Evolutionary conservation across 139 green algal genomes (phyloP), one percentile per base, ranked within the genome.

Genomic region (Mychonastes homosphaera): DNA sequence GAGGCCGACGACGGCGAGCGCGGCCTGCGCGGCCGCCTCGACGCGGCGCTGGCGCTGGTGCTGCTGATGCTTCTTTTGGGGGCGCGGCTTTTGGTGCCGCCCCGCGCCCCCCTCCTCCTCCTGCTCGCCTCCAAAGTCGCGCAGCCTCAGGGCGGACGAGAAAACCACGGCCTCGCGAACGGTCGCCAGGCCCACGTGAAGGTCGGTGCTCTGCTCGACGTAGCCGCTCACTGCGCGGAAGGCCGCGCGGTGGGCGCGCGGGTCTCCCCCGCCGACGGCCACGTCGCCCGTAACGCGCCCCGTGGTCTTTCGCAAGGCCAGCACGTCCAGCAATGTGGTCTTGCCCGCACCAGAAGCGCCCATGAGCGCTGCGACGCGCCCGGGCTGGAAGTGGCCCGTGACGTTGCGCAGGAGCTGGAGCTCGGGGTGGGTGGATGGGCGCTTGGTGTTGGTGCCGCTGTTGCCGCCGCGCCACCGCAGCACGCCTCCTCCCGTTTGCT

Each of bases 271-370:
- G n/a, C n/a, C n/a, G n/a, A n/a, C n/a, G n/a, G n/a, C n/a, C n/a
- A 89, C 85, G 29, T 86, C 72, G 1, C 83, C 83, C 1, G 68
- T 63, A 39, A 88, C 79, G 3, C 71, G 23, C 19, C 84, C 84
- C 45, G 77, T 62, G 0, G 83, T 92, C 75, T 92, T 92, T 44
- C 84, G 66, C 3, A 81, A 79, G 15, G 79, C 76, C 7, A 92
- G 71, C 30, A 82, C 74, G 56, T 91, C 80, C 82, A 90, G 83
- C n/a, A 88, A 49, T 4, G 83, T 90, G 3, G 80, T 91, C 74
- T 90, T 85, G 34, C 72, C 75, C 0, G 80, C 21, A 54, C 46
- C 15, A 16, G 32, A 45, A 28, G 32, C 34, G 7, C 36, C 55
- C 55, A 62, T 62, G 21, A 62, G 55, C n/a, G 55, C 55, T 1